phyloP scores from a whole-genome alignment of 2,329 filamentous ascomycete species.

The Trichoderma semiorbis region DNA sequence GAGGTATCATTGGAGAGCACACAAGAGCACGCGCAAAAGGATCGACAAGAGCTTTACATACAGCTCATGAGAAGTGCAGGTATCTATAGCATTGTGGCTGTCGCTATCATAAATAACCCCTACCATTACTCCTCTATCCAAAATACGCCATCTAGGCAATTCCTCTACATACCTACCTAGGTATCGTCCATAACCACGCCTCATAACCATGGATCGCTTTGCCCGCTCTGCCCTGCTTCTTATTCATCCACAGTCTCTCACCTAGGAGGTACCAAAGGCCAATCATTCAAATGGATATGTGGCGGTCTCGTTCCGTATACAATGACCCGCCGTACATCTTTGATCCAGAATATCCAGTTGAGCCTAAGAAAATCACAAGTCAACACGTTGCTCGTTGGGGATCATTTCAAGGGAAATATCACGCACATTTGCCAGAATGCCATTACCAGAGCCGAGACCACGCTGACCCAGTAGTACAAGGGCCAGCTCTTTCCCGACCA shows the following conservation, averaged over 20 bases:
- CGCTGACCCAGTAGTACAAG: neutral
- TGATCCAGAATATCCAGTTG: neutral
- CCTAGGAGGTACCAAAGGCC: neutral
- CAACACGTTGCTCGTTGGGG: neutral
- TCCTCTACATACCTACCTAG: neutral
- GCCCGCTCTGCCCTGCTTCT: neutral
- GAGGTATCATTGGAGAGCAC: neutral
- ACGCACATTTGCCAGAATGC: conserved; percentile 1
- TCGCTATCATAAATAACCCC: neutral
- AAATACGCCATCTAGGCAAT: neutral
- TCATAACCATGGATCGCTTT: neutral
- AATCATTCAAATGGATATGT: neutral
- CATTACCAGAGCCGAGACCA: neutral
- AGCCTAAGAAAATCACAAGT: neutral
- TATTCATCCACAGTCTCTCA: neutral
- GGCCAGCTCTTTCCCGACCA: neutral
- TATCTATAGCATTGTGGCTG: neutral
- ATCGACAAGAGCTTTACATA: neutral
- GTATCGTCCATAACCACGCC: neutral
- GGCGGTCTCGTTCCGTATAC: neutral
- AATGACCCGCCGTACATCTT: neutral
- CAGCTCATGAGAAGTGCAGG: neutral
- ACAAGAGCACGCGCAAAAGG: neutral
- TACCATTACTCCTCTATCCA: neutral
- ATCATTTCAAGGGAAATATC: neutral